Evolutionary conservation across 202 grass and related monocot genomes (phyloP).

Genomic region (Carex sylvatica): DNA sequence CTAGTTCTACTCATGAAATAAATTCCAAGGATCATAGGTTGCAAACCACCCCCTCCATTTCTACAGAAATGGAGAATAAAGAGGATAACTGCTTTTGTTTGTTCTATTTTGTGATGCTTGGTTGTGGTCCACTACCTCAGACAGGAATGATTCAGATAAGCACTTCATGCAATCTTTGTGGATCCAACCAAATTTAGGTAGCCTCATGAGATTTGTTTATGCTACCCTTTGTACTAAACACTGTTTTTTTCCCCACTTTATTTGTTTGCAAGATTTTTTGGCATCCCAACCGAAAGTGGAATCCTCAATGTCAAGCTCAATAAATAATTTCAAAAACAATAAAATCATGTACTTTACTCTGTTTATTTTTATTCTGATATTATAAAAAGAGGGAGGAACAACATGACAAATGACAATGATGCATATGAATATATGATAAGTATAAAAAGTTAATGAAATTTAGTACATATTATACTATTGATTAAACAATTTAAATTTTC

Average conservation of each 20-base stretch:
- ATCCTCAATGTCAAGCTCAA: background rate
- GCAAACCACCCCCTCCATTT: too few species aligned
- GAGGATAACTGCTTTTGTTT: background rate
- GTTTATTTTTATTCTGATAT: too few species aligned
- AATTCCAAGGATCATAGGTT: too few species aligned
- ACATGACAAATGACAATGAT: too few species aligned
- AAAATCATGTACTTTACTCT: too few species aligned
- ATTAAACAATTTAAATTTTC: too few species aligned
- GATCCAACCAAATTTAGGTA: background rate
- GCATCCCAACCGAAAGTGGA: background rate
- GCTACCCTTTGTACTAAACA: background rate
- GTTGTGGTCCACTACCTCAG: constrained; percentile 4
- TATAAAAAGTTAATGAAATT: background rate
- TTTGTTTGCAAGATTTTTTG: background rate
- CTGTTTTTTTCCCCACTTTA: background rate
- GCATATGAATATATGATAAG: background rate
- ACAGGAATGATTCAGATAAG: constrained; percentile 1
- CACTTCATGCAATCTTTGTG: background rate
- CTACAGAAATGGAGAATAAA: background rate
- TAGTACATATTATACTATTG: background rate
- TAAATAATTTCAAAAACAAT: too few species aligned
- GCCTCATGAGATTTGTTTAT: background rate
- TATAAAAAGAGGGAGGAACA: too few species aligned
- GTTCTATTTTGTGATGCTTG: background rate
- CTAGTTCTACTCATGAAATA: too few species aligned